Percentiles rank a stretch among this genome's conserved stretches.
phyloP scores from a whole-genome alignment of 345 rosid species.

The Nasturtium officinale region DNA sequence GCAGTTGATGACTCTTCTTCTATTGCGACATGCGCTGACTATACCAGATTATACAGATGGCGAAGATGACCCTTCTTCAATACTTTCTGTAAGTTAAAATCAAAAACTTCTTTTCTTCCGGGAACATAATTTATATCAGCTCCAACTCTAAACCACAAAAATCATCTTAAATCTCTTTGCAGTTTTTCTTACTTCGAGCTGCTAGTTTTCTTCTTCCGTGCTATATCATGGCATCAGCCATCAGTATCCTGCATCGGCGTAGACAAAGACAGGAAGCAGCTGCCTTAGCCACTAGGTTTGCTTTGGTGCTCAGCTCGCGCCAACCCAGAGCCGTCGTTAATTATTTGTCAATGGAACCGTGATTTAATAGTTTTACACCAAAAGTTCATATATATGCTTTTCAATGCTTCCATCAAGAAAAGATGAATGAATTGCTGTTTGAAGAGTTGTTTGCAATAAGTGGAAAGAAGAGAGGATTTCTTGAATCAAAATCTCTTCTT shows the following conservation, averaged over 20 bases:
- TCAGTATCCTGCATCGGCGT: constrained; percentile 84
- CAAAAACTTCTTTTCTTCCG: neutral
- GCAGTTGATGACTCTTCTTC: constrained; percentile 84
- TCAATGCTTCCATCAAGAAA: constrained; percentile 24
- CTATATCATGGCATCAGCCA: constrained; percentile 98
- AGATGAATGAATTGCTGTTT: neutral
- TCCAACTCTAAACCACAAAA: constrained; percentile 8
- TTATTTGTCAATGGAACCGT: constrained; percentile 37
- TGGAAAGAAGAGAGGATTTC: neutral
- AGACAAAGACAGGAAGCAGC: constrained; percentile 97
- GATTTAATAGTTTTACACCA: constrained; percentile 22
- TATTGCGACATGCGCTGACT: constrained; percentile 74
- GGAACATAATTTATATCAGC: neutral
- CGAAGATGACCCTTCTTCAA: constrained; percentile 73
- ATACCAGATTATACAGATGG: constrained; percentile 66
- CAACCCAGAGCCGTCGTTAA: constrained; percentile 63
- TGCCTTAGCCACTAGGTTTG: constrained; percentile 80
- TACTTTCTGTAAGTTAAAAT: constrained; percentile 68
- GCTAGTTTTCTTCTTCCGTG: constrained; percentile 88
- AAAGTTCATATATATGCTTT: neutral
- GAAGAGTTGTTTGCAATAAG: constrained; percentile 12
- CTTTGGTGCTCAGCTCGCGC: constrained; percentile 84
- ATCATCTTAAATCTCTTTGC: constrained; percentile 32
- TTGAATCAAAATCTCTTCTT: neutral
- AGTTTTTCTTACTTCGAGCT: constrained; percentile 88